phyloP scores from a whole-genome alignment of 2,329 filamentous ascomycete genomes.

The Venturia pyrina region DNA sequence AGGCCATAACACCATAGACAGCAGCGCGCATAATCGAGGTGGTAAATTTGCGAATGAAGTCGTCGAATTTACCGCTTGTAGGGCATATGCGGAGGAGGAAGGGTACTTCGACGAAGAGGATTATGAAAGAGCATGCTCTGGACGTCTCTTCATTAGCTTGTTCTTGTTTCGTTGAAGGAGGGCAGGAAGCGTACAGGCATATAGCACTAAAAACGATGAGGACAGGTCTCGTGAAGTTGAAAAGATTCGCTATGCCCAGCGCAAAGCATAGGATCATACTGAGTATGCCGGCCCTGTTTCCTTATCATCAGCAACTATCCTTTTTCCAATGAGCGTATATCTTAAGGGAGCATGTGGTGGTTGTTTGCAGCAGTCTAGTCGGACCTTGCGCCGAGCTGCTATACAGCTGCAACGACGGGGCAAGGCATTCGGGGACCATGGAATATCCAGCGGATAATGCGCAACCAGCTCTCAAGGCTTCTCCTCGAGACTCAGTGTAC shows the following conservation, averaged over 20 bases:
- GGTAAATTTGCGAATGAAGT: constrained; percentile 79
- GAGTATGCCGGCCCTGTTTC: constrained; percentile 43
- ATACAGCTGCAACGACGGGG: not conserved
- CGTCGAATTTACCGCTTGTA: constrained; percentile 81
- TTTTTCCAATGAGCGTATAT: not conserved
- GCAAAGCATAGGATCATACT: constrained; percentile 58
- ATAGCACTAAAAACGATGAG: constrained; percentile 51
- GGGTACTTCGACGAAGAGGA: constrained; percentile 60
- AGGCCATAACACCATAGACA: constrained; percentile 72
- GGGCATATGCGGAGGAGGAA: constrained; percentile 96
- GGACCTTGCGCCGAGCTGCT: not conserved
- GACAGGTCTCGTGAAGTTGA: constrained; percentile 43
- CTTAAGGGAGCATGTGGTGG: not conserved
- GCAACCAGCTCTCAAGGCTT: not conserved
- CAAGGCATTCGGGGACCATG: not conserved
- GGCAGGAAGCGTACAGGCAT: constrained; percentile 32
- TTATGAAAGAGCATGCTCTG: constrained; percentile 39
- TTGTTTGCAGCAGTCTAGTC: not conserved
- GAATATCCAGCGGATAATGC: not conserved
- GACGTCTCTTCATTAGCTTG: not conserved
- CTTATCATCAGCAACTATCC: constrained; percentile 9
- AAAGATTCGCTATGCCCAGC: constrained; percentile 59
- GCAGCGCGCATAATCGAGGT: constrained; percentile 95
- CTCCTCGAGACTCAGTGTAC: constrained; percentile 20
- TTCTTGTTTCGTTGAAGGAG: not conserved